A percentile compares a stretch with the other conserved stretches of the same genome.
Evolutionary conservation across 768 basidiomycete genomes (phyloP).

Genomic region (Serendipita vermifera): DNA sequence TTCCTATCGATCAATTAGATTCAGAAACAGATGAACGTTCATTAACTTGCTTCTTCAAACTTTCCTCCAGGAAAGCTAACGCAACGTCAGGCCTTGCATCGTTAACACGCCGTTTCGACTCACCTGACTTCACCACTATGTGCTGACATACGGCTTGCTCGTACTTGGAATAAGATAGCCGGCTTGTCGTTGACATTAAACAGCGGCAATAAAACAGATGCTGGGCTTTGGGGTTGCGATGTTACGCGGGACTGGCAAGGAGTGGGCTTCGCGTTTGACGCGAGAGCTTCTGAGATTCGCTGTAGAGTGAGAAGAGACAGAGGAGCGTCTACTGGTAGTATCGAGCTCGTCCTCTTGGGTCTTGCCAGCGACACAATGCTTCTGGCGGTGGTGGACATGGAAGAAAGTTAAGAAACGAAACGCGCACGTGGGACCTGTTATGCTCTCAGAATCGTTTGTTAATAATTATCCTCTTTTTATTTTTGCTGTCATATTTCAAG

Average conservation of each 20-base stretch:
- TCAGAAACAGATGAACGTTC: neutral
- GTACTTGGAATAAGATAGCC: neutral
- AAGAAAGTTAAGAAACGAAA: too few relatives aligned
- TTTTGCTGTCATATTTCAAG: too few relatives aligned
- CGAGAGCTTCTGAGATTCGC: neutral
- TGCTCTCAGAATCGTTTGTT: too few relatives aligned
- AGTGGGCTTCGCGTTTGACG: neutral
- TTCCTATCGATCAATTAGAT: neutral
- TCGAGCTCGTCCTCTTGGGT: neutral
- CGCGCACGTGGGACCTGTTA: too few relatives aligned
- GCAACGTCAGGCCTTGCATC: neutral
- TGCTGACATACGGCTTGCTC: neutral
- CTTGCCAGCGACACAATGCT: neutral
- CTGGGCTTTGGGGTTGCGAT: neutral
- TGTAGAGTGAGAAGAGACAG: neutral
- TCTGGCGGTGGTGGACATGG: neutral
- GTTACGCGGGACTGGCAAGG: neutral
- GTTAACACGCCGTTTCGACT: neutral
- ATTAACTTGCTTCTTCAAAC: neutral
- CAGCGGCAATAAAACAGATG: constrained; percentile 1
- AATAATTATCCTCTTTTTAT: too few relatives aligned
- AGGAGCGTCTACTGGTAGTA: neutral
- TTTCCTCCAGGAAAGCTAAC: constrained; percentile 5
- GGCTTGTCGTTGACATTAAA: neutral
- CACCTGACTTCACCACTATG: constrained; percentile 6